Evolutionary conservation across 331 rosid genomes (phyloP).

Genomic region (Pyrus hybrid): DNA sequence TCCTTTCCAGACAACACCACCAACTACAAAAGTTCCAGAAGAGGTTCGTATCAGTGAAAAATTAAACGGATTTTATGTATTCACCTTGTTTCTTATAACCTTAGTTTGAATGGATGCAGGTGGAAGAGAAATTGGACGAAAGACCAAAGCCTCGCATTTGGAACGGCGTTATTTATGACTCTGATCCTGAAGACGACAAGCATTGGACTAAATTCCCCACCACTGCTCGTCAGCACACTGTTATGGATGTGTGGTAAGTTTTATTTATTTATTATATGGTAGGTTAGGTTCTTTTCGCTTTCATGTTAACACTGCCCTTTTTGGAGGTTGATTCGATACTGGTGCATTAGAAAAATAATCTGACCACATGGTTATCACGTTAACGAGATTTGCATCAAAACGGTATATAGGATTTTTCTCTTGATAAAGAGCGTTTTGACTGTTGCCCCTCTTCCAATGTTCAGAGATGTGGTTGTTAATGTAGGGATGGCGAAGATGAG

Average conservation of each 20-base stretch:
- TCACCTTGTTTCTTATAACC: conserved; percentile 12
- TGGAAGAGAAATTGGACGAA: conserved; percentile 61
- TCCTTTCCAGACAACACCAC: conserved; percentile 76
- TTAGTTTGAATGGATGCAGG: conserved; percentile 43
- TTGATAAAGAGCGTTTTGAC: background rate
- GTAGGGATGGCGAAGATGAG: conserved; percentile 41
- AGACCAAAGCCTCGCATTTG: conserved; percentile 77
- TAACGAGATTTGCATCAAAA: background rate
- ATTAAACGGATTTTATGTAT: conserved; percentile 4
- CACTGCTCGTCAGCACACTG: background rate
- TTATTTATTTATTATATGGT: conserved; percentile 9
- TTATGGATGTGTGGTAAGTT: conserved; percentile 42
- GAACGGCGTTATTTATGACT: conserved; percentile 65
- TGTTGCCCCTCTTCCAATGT: background rate
- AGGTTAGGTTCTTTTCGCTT: background rate
- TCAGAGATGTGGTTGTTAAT: background rate
- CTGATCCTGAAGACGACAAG: conserved; percentile 61
- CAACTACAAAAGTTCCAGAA: conserved; percentile 53
- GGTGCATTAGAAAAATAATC: background rate
- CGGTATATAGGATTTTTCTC: background rate
- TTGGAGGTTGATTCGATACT: background rate
- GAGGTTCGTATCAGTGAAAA: conserved; percentile 39
- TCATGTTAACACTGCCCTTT: background rate
- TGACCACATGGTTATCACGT: background rate
- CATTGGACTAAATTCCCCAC: conserved; percentile 22